Evolutionary conservation across 2,329 filamentous ascomycete species (phyloP), one percentile per base, ranked within the genome.

Genomic region (Fusarium irregulare): DNA sequence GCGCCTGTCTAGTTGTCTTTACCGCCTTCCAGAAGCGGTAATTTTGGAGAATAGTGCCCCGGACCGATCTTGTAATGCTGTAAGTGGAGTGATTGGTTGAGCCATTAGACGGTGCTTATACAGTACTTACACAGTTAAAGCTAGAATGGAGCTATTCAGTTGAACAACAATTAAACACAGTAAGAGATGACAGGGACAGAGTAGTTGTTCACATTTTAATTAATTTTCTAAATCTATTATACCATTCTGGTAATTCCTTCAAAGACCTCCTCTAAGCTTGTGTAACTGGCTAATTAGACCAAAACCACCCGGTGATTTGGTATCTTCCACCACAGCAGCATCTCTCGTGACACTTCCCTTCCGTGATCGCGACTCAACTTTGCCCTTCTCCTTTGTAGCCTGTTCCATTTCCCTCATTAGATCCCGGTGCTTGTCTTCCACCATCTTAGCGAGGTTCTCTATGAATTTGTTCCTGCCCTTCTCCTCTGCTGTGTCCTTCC

Each of bases 401-500:
- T 82, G 81, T 60, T 88, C 86, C 71, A 83, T 78, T 73, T 88
- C 87, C 68, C 80, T 81, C 72, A 88, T 74, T 59, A 89, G 75
- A 60, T 87, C 86, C 70, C 82, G 81, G 68, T 87, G 87, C 60
- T 84, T 84, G 70, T 98, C 95, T 76, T 98, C 94, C 3, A 97
- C 93, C 80, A 93, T 86, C 82, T 90, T 93, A 34, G 90, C 89
- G 73, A 99, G 79, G 54, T 87, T 86, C 70, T 98, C 95, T 20
- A 99, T 90, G 77, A 98, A 94, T 75, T 89, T 92, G 12, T 83
- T 82, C 56, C 96, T 85, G 8, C 93, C 93, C 80, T 93, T 97
- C 79, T 98, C 96, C 81, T 99, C 96, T 0, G 93, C 92, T 4
- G 96, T 98, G n/a, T 94, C 94, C 78, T 92, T 95, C 94, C 96